phyloP scores from a whole-genome alignment of 1,139 yeast genomes.

The Sugiyamaella xylanicola region DNA sequence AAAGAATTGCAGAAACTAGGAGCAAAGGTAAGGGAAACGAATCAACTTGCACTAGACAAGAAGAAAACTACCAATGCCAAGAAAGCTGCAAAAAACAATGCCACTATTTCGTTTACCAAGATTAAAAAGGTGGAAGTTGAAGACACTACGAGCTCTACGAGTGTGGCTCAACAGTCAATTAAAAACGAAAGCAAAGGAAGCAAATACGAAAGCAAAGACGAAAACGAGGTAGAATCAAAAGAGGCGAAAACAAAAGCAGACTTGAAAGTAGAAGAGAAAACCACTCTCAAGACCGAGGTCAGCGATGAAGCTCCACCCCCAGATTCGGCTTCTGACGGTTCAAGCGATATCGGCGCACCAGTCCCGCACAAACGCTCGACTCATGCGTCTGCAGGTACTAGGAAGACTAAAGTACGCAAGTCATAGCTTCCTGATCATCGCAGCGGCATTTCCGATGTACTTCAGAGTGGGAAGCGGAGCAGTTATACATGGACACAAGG shows the following conservation, averaged over 20 bases:
- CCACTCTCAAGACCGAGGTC: neutral
- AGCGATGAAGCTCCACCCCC: neutral
- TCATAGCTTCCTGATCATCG: neutral
- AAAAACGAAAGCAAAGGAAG: neutral
- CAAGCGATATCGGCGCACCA: neutral
- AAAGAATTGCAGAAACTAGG: slow-evolving; percentile 52
- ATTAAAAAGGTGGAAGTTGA: slow-evolving; percentile 11
- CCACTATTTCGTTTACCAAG: slow-evolving; percentile 19
- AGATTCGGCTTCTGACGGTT: neutral
- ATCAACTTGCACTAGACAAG: slow-evolving; percentile 35
- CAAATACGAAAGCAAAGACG: neutral
- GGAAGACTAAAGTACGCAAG: neutral
- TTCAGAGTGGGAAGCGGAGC: neutral
- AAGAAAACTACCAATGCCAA: slow-evolving; percentile 28
- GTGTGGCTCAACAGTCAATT: neutral
- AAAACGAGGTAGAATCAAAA: neutral
- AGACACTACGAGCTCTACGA: slow-evolving; percentile 1
- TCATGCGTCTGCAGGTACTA: neutral
- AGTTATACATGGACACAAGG: neutral
- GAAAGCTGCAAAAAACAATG: slow-evolving; percentile 16
- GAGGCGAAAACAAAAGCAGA: neutral
- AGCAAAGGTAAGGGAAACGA: slow-evolving; percentile 38
- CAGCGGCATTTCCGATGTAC: neutral
- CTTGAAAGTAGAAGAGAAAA: neutral
- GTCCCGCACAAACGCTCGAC: neutral